Percentiles rank a stretch among this genome's conserved stretches.
Evolutionary conservation across 441 rosid genomes (phyloP).

Genomic region (Syzygium malaccense): DNA sequence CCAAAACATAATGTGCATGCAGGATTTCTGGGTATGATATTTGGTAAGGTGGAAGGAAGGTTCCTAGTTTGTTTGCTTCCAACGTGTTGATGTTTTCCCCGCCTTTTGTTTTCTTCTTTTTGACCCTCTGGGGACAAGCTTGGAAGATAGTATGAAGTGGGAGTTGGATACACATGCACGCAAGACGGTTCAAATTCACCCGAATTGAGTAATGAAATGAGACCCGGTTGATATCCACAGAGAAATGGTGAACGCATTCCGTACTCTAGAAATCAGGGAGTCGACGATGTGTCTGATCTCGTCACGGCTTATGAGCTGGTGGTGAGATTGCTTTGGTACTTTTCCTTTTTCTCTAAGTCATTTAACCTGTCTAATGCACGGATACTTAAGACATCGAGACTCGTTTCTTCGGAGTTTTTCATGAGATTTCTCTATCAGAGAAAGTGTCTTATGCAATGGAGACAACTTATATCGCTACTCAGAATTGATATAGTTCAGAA

Average conservation of each 20-base stretch:
- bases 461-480: not conserved
- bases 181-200: not conserved
- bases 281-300: not conserved
- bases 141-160: not conserved
- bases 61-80: not conserved
- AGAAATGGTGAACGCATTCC: not conserved
- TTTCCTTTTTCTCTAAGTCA: not conserved
- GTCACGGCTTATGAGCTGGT: not conserved
- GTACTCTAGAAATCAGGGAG: not conserved
- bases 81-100: not conserved
- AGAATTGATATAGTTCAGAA: not conserved
- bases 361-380: not conserved
- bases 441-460: not conserved
- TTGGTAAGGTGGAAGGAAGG: not conserved
- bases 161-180: not conserved
- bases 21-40: not conserved
- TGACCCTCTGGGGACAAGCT: not conserved
- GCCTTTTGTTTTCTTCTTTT: not conserved
- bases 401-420: not conserved
- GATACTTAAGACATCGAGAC: fast-evolving
- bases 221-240: not conserved
- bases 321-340: not conserved
- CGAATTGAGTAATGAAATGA: not conserved
- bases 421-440: not conserved
- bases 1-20: not conserved